Percentiles rank a stretch among this genome's conserved stretches.
Conservation (phyloP, 495 filamentous ascomycete species). For the Hypoxylon perforatum region DNA sequence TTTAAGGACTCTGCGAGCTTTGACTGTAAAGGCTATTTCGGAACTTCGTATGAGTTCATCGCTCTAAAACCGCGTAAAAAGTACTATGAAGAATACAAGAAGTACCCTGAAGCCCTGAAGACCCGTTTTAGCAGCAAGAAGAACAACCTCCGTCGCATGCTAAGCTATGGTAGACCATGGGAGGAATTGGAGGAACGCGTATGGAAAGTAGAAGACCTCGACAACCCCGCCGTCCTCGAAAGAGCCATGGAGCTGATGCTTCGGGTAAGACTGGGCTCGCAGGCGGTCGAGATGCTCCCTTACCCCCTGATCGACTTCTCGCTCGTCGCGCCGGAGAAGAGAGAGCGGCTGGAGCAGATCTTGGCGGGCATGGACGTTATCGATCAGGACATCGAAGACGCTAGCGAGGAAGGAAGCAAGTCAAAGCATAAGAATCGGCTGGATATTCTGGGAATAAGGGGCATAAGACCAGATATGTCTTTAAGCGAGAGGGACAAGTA, state of each 20-base stretch:
- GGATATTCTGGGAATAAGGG: no score
- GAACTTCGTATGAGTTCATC: constrained; percentile 7
- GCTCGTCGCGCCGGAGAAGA: neutral
- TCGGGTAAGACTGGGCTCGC: constrained; percentile 36
- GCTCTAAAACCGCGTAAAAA: constrained; percentile 7
- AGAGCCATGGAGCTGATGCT: constrained; percentile 42
- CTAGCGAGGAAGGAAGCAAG: neutral
- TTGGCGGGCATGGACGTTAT: neutral
- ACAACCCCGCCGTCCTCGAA: constrained; percentile 34
- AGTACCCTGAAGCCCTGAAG: constrained; percentile 5
- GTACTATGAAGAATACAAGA: constrained; percentile 38
- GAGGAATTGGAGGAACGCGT: neutral
- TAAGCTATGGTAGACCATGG: constrained; percentile 25
- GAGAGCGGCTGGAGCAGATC: constrained; percentile 7
- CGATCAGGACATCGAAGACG: constrained; percentile 11
- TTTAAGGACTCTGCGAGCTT: neutral
- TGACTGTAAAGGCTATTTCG: constrained; percentile 3
- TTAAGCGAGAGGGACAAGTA: no score
- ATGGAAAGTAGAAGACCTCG: constrained; percentile 31
- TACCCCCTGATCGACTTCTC: constrained; percentile 38
- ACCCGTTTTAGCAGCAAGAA: constrained; percentile 35
- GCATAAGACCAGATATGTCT: no score
- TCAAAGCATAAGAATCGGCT: no score
- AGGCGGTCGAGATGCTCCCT: constrained; percentile 36
- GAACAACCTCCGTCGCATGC: constrained; percentile 38